Base-by-base conservation (phyloP, 805 yeast genomes). In the Blastobotrys attinorum region DNA sequence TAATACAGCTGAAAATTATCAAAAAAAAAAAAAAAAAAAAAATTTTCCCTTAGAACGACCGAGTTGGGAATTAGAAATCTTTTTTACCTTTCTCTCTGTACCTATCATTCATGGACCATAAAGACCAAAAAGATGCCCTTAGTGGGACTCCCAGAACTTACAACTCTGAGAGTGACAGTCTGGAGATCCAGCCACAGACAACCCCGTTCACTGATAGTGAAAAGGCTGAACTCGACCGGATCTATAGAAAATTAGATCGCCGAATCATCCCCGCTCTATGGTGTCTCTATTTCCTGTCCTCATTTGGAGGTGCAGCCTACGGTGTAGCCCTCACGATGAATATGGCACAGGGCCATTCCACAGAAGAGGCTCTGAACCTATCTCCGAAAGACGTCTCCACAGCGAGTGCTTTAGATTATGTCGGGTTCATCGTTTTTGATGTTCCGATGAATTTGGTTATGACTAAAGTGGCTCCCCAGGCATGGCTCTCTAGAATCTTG, bases 321-420 rank as follows among this genome's bases (percentile, higher is more conserved):
- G 95, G 94, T 49, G 75, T 78, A 48, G 73, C 95, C 0, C 68
- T 85, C 47, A 85, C 95, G 5, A 85, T 85, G 95, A 85, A 85
- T 63, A 55, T 59, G 25, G 72, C 66, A 21, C 62, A 59, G 25
- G 77, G 78, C 6, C 88, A 85, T 53, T 81, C 92, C 0, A 61
- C 84, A 45, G 54, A 55, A 1, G 77, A 71, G 48, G 59, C 74
- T 6, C 69, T 85, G 25, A 52, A 66, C 0, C 66, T 83, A 45
- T 67, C 72, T 1, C 17, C 78, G 2, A 76, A 80, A 43, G 75
- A 83, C 49, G 71, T 74, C 0, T 76, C 89, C 2, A 75, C 81
- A 1, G 94, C 95, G 2, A 77, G 83, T 17, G 92, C 95, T 0
- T 68, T 86, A 34, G 81, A 82, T 66, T 84, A 77, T 54, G 95